A percentile compares a stretch with the other conserved stretches of the same genome.
These are phyloP conservation scores for Barnettozyma sp. DNA, from an alignment of 805 yeast genomes.

Conservation along the genomic window DNA sequence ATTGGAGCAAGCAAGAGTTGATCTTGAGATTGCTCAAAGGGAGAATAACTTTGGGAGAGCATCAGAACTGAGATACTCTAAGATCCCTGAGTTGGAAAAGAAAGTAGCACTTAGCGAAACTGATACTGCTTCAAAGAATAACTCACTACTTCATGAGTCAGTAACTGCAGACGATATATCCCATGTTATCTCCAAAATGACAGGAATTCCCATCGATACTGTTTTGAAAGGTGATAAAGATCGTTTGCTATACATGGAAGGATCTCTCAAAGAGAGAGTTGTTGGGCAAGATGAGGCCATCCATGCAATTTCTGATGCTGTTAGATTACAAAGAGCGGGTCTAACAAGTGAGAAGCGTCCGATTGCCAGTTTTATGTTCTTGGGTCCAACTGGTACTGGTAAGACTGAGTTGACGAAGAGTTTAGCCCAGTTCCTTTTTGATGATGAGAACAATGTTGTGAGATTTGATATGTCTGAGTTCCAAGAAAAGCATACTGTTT, in stretches of 20 bases:
- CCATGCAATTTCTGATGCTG: slow-evolving; percentile 84
- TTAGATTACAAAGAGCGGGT: slow-evolving; percentile 93
- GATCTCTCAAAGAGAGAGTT: slow-evolving; percentile 65
- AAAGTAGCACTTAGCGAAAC: slow-evolving; percentile 42
- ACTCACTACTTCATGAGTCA: slow-evolving; percentile 68
- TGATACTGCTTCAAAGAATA: slow-evolving; percentile 15
- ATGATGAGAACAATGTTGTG: slow-evolving; percentile 78
- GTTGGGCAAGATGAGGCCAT: slow-evolving; percentile 97
- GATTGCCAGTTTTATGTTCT: slow-evolving; percentile 90
- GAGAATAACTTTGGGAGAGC: slow-evolving; percentile 83
- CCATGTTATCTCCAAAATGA: slow-evolving; percentile 83
- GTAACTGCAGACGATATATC: slow-evolving; percentile 95
- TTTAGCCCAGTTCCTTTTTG: slow-evolving; percentile 85
- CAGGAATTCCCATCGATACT: slow-evolving; percentile 90
- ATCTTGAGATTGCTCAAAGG: slow-evolving; percentile 76
- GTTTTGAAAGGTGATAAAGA: slow-evolving; percentile 94
- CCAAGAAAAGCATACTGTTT: slow-evolving; percentile 88
- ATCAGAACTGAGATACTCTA: slow-evolving; percentile 81
- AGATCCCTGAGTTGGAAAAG: slow-evolving; percentile 71
- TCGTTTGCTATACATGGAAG: slow-evolving; percentile 81
- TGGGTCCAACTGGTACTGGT: slow-evolving; percentile 99
- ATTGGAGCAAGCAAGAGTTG: slow-evolving; percentile 77
- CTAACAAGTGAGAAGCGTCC: slow-evolving; percentile 91
- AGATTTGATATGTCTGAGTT: slow-evolving; percentile 98
- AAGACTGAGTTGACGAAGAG: slow-evolving; percentile 94